phyloP scores from a whole-genome alignment of 768 basidiomycete species.

The Macrolepiota albuminosa region DNA sequence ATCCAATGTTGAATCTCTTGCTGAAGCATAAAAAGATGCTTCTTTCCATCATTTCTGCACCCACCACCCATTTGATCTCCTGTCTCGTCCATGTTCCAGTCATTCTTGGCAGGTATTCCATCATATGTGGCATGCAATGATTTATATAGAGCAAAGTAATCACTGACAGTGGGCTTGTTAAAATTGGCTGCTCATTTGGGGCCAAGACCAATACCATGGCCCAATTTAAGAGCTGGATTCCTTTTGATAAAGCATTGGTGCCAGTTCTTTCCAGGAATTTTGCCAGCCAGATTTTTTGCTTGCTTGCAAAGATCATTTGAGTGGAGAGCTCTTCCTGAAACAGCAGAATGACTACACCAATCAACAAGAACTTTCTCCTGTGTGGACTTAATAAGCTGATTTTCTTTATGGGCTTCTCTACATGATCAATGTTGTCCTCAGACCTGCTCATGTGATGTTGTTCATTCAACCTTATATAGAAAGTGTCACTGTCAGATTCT shows the following conservation, averaged over 20 bases:
- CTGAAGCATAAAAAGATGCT: too few species aligned
- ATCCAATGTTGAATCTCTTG: too few species aligned
- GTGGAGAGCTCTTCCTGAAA: background rate
- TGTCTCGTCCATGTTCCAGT: conserved; percentile 1
- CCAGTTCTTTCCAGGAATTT: background rate
- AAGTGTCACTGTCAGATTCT: too few species aligned
- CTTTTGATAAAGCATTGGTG: background rate
- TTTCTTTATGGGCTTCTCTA: background rate
- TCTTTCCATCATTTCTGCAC: too few species aligned
- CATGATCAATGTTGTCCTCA: background rate
- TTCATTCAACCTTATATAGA: background rate
- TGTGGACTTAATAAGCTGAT: background rate
- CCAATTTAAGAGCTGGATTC: background rate
- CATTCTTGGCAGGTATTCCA: background rate
- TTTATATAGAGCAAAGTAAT: background rate
- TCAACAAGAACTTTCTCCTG: background rate
- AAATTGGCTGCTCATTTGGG: background rate
- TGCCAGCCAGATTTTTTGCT: background rate
- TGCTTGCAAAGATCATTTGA: background rate
- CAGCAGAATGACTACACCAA: background rate
- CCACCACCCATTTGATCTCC: background rate
- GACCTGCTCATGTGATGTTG: background rate
- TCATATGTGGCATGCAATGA: background rate
- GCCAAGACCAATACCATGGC: background rate
- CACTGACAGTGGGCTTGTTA: background rate